These are phyloP conservation scores for Elaeis oleifera DNA, from an alignment of 202 grass and related monocot species.

Conservation along the genomic window DNA sequence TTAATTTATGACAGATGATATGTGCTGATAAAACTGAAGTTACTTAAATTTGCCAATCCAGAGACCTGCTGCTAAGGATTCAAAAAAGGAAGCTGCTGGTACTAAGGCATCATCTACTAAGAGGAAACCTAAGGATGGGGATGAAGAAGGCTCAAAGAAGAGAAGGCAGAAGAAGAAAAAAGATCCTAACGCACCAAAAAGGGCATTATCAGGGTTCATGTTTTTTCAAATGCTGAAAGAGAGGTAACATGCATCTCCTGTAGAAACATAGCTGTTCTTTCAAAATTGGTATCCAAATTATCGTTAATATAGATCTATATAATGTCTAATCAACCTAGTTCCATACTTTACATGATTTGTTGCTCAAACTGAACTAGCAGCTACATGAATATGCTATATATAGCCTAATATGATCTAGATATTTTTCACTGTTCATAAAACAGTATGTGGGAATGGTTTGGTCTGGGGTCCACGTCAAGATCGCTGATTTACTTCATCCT, in stretches of 20 bases:
- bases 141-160: constrained; percentile 66
- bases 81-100: constrained; percentile 24
- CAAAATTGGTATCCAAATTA: no score
- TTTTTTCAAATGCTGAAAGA: constrained; percentile 92
- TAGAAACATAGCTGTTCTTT: background rate
- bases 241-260: constrained; percentile 35
- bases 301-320: no score
- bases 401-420: no score
- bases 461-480: no score
- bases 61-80: constrained; percentile 65
- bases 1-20: constrained; percentile 12
- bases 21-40: constrained; percentile 3
- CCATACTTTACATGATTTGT: no score
- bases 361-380: no score
- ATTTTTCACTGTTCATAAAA: no score
- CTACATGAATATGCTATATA: no score
- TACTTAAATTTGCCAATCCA: constrained; percentile 24
- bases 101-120: constrained; percentile 46
- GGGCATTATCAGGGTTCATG: constrained; percentile 81
- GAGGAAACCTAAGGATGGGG: constrained; percentile 48
- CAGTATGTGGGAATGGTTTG: no score
- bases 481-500: no score
- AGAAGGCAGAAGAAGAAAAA: constrained; percentile 91
- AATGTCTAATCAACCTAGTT: no score
- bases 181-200: constrained; percentile 93